Conservation (phyloP, 1,139 yeast genomes). For the Pichia sp. region DNA sequence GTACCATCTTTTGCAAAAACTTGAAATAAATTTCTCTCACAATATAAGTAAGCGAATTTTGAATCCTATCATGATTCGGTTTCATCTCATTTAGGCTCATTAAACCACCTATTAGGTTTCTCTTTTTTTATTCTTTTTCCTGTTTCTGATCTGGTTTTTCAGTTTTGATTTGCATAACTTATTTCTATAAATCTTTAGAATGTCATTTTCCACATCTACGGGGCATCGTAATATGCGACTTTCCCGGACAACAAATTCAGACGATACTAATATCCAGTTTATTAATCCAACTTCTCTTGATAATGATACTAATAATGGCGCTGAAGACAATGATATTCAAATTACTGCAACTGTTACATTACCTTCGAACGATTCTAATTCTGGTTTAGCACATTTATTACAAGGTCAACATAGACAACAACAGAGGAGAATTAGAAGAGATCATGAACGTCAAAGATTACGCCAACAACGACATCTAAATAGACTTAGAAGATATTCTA, state of each 20-base stretch:
- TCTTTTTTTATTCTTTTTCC: too few species aligned
- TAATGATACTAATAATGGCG: slow-evolving; percentile 1
- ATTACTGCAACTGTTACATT: not conserved
- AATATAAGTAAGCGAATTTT: too few species aligned
- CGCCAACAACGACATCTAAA: not conserved
- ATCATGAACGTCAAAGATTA: slow-evolving; percentile 2
- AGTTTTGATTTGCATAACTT: too few species aligned
- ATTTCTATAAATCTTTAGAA: too few species aligned
- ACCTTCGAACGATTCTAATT: not conserved
- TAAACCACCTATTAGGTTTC: too few species aligned
- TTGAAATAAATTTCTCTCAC: too few species aligned
- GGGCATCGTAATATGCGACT: not conserved
- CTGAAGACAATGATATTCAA: slow-evolving; percentile 6
- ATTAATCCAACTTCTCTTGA: not conserved
- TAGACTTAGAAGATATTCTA: not conserved
- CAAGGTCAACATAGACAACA: not conserved
- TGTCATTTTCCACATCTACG: not conserved
- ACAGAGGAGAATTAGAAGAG: not conserved
- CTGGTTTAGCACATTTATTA: not conserved
- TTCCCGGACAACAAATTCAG: not conserved
- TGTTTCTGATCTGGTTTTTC: too few species aligned
- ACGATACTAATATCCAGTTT: not conserved
- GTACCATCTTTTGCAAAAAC: not conserved
- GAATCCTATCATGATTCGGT: too few species aligned
- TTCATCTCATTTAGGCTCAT: too few species aligned